Evolutionary conservation across 306 rosid species (phyloP).

Genomic region (Rubus idaeus): DNA sequence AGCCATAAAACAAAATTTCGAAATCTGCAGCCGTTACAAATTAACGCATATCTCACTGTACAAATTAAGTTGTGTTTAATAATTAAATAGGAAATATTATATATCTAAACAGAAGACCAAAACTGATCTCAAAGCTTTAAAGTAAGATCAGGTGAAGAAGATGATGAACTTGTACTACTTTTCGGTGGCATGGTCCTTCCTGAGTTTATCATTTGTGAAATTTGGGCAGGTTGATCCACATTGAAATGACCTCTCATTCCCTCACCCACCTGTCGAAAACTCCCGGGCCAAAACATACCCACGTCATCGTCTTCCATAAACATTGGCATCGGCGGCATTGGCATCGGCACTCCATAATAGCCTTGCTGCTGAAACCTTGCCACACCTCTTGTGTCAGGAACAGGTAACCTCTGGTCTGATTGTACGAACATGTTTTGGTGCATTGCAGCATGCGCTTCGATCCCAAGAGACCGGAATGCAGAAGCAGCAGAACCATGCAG

Average conservation of each 20-base stretch:
- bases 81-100: neutral
- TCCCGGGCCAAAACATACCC: conserved; percentile 79
- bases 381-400: conserved; percentile 44
- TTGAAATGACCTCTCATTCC: conserved; percentile 28
- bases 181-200: conserved; percentile 34
- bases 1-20: conserved; percentile 14
- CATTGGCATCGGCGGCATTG: conserved; percentile 14
- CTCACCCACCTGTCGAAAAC: conserved; percentile 64
- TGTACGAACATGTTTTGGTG: conserved; percentile 46
- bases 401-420: conserved; percentile 37
- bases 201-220: conserved; percentile 31
- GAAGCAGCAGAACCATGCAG: conserved; percentile 86
- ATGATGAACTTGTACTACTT: conserved; percentile 40
- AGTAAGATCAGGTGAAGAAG: conserved; percentile 72
- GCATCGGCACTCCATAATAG: conserved; percentile 36
- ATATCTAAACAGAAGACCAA: conserved; percentile 7
- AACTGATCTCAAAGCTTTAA: conserved; percentile 57
- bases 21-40: conserved; percentile 37
- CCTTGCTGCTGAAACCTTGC: conserved; percentile 58
- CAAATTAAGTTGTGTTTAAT: conserved; percentile 39
- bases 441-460: conserved; percentile 69
- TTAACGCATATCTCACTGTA: conserved; percentile 49
- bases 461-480: conserved; percentile 65
- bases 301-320: conserved; percentile 60
- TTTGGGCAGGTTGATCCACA: conserved; percentile 26